Percentiles rank a stretch among this genome's conserved stretches.
Evolutionary conservation across 192 early-diverging fungal genomes (phyloP).

Genomic region (Allomyces macrogynus): DNA sequence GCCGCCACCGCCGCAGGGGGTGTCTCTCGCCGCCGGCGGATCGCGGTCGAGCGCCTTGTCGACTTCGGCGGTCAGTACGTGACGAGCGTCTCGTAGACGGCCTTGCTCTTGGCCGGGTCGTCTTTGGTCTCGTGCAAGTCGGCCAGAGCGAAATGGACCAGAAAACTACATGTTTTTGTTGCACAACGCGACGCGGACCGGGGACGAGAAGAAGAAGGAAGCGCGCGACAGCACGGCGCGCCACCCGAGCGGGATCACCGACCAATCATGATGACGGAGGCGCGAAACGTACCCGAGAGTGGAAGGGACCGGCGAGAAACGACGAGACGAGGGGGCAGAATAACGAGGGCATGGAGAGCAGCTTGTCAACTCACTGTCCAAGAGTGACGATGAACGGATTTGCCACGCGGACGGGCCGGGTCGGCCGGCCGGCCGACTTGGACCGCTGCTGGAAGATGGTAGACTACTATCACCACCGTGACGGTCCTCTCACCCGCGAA

Average conservation of each 20-base stretch:
- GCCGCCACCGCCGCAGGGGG: no score
- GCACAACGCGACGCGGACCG: not conserved
- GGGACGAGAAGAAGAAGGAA: not conserved
- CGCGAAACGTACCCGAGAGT: no score
- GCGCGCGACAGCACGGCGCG: not conserved
- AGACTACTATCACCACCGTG: no score
- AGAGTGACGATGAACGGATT: no score
- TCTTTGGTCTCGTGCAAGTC: not conserved
- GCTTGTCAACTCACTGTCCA: no score
- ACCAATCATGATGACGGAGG: not conserved
- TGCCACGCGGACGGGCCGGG: no score
- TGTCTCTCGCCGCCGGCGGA: no score
- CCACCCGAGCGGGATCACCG: not conserved
- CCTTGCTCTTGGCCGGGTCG: not conserved
- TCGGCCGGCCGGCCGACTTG: no score
- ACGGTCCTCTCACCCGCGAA: no score
- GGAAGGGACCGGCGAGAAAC: not conserved
- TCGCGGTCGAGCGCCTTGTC: not conserved
- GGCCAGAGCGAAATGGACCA: not conserved
- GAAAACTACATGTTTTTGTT: not conserved
- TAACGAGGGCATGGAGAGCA: not conserved
- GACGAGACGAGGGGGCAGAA: not conserved
- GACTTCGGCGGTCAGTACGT: not conserved
- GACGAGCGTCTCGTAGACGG: not conserved
- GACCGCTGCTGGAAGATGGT: no score